A percentile compares a stretch with the other conserved stretches of the same genome.
phyloP scores from a whole-genome alignment of 176 grass and related monocot genomes.

The Pharus latifolius region DNA sequence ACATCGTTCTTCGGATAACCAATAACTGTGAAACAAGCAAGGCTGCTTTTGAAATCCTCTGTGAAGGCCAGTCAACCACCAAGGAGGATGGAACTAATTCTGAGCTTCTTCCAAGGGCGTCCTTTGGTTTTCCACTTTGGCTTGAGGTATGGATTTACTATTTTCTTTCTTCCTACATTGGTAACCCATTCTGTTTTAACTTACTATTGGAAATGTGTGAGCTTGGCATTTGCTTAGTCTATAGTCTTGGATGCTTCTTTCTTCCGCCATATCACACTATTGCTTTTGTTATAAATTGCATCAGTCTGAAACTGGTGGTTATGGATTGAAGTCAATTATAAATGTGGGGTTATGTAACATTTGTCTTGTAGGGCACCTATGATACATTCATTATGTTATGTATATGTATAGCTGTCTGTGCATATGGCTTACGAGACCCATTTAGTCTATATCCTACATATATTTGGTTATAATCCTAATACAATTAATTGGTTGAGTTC shows the following conservation, averaged over 20 bases:
- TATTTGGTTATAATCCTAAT: too few relatives aligned
- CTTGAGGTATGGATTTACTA: slow-evolving; percentile 57
- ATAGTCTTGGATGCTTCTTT: neutral
- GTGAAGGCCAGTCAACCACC: slow-evolving; percentile 57
- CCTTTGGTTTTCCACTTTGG: slow-evolving; percentile 91
- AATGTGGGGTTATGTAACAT: neutral
- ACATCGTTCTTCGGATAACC: slow-evolving; percentile 49
- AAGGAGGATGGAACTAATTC: slow-evolving; percentile 48
- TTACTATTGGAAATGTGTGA: neutral
- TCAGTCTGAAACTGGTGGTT: neutral
- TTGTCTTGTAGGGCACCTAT: neutral
- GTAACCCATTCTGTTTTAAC: neutral
- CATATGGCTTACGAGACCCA: too few relatives aligned
- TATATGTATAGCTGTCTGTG: too few relatives aligned
- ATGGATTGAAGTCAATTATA: neutral
- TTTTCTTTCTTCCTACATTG: neutral
- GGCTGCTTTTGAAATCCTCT: slow-evolving; percentile 62
- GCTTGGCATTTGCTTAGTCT: neutral
- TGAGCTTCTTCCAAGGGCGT: slow-evolving; percentile 55
- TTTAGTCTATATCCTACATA: too few relatives aligned
- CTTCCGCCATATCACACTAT: neutral
- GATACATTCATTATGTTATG: slow-evolving; percentile 6
- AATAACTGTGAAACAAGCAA: slow-evolving; percentile 63
- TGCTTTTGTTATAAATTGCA: neutral
- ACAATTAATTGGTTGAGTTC: too few relatives aligned